Conservation (phyloP, 2,329 filamentous ascomycete species). For the Epichloe aotearoae region DNA sequence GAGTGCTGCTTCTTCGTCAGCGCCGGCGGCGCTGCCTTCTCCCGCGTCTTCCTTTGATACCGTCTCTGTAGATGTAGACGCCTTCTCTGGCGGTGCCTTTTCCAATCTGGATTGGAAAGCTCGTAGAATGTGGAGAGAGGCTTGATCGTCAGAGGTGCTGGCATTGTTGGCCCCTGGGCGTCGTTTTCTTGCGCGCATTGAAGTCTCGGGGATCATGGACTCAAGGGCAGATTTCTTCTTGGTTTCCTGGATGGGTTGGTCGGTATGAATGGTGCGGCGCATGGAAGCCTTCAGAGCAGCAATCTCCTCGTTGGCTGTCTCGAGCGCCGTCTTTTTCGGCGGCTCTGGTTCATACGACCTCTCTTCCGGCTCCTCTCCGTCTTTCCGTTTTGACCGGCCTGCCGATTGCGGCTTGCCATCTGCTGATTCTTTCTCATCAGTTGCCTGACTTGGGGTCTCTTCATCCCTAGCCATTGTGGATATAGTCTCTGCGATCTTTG, state of each 20-base stretch:
- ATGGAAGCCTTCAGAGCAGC: constrained; percentile 71
- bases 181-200: constrained; percentile 58
- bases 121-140: constrained; percentile 57
- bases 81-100: constrained; percentile 30
- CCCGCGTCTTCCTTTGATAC: constrained; percentile 22
- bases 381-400: background rate
- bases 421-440: background rate
- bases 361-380: constrained; percentile 10
- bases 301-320: constrained; percentile 67
- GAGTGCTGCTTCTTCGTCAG: constrained; percentile 56
- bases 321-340: constrained; percentile 40
- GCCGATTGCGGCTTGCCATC: background rate
- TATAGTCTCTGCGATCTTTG: constrained; percentile 12
- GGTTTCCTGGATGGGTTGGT: constrained; percentile 34
- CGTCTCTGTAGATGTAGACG: constrained; percentile 21
- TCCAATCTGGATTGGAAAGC: constrained; percentile 72
- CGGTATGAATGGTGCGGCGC: constrained; percentile 47
- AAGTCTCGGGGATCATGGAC: constrained; percentile 59
- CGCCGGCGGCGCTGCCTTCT: constrained; percentile 7
- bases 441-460: background rate
- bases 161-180: constrained; percentile 41
- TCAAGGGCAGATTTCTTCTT: constrained; percentile 55
- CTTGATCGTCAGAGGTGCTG: constrained; percentile 43
- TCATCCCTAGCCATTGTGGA: constrained; percentile 5
- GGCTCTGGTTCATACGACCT: constrained; percentile 15